Percentiles rank a stretch among this genome's conserved stretches.
phyloP scores from a whole-genome alignment of 2,329 filamentous ascomycete species.

The Cladosporium sp. region DNA sequence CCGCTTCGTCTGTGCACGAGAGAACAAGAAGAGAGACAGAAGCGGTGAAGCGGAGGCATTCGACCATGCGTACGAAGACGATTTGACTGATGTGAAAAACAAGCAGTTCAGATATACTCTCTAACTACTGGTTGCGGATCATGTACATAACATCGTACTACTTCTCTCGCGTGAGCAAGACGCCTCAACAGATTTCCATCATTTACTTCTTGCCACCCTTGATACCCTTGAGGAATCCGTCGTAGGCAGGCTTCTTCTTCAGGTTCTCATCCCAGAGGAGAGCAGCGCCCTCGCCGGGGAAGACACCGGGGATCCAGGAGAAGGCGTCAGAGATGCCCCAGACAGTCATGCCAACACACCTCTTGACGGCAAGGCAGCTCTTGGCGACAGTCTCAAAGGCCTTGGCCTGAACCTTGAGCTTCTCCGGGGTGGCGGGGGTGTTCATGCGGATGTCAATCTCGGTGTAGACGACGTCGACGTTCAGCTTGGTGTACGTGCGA shows the following conservation, averaged over 20 bases:
- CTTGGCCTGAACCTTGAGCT: slow-evolving; percentile 38
- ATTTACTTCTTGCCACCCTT: slow-evolving; percentile 5
- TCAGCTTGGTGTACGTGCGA: slow-evolving; percentile 46
- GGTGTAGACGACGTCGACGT: slow-evolving; percentile 57
- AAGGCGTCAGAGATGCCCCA: slow-evolving; percentile 47
- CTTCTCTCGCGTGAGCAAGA: not conserved
- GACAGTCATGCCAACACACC: slow-evolving; percentile 42
- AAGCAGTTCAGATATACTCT: slow-evolving; percentile 19
- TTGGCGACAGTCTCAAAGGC: slow-evolving; percentile 40
- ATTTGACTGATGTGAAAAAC: slow-evolving; percentile 43
- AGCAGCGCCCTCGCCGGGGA: slow-evolving; percentile 34
- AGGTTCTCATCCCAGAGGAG: slow-evolving; percentile 43
- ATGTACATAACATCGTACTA: not conserved
- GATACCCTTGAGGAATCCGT: slow-evolving; percentile 21
- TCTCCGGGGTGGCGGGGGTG: slow-evolving; percentile 24
- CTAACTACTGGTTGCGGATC: not conserved
- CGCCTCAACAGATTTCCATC: not conserved
- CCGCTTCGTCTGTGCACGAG: slow-evolving; percentile 40
- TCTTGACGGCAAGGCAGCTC: slow-evolving; percentile 33
- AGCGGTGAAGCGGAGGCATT: slow-evolving; percentile 44
- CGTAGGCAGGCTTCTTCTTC: slow-evolving; percentile 45
- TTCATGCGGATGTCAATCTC: slow-evolving; percentile 56
- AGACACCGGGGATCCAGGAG: slow-evolving; percentile 37
- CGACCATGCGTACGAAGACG: slow-evolving; percentile 51
- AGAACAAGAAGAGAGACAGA: slow-evolving; percentile 42